phyloP scores from a whole-genome alignment of 495 filamentous ascomycete species.

The Aspergillus conjunctus region DNA sequence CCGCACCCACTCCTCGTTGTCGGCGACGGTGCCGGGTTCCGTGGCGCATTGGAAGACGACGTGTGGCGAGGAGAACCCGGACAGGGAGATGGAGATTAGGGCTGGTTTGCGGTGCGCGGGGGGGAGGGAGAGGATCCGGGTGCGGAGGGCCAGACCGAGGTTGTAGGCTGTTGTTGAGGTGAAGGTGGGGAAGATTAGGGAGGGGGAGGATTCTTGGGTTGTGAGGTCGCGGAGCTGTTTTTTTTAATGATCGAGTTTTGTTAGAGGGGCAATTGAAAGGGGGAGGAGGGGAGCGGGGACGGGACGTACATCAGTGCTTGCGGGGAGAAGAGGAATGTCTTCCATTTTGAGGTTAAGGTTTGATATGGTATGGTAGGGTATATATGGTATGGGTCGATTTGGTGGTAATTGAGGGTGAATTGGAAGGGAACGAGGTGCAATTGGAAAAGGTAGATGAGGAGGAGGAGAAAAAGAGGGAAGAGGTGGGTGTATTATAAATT shows the following conservation, averaged over 20 bases:
- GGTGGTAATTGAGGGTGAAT: neutral
- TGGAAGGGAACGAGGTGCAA: no score
- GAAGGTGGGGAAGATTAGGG: constrained; percentile 62
- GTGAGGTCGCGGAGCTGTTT: constrained; percentile 51
- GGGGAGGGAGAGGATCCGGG: constrained; percentile 58
- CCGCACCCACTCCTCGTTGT: constrained; percentile 63
- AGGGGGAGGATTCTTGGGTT: constrained; percentile 48
- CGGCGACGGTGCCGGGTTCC: constrained; percentile 58
- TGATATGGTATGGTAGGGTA: neutral
- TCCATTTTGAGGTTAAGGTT: constrained; percentile 28
- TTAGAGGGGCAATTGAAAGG: neutral
- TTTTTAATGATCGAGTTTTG: constrained; percentile 19
- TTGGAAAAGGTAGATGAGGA: neutral
- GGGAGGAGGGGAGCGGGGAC: neutral
- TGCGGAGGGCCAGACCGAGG: constrained; percentile 64
- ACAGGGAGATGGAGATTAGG: constrained; percentile 66
- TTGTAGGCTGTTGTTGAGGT: constrained; percentile 66
- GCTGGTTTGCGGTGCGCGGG: constrained; percentile 50
- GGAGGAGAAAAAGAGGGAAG: neutral
- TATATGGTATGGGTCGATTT: constrained; percentile 2
- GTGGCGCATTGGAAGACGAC: constrained; percentile 62
- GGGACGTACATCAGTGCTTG: constrained; percentile 44
- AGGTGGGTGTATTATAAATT: no score
- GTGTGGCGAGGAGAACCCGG: constrained; percentile 49
- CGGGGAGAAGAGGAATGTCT: constrained; percentile 33